These are phyloP conservation scores for Leccinum fibrillosum DNA, from an alignment of 768 basidiomycete genomes.

Conservation along the genomic window DNA sequence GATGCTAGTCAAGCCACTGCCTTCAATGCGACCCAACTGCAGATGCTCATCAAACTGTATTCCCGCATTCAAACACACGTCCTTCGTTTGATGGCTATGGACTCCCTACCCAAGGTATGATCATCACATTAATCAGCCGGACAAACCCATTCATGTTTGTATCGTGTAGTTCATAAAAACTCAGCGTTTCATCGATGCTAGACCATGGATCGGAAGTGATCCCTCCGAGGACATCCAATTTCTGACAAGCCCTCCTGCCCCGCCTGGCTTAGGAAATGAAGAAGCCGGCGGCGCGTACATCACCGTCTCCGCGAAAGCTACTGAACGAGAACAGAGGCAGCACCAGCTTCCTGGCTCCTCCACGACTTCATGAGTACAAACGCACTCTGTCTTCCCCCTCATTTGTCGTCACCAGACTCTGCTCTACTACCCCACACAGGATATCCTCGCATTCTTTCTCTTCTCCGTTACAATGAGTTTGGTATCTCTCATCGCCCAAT, in stretches of 20 bases:
- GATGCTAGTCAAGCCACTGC: conserved; percentile 77
- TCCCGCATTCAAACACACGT: conserved; percentile 97
- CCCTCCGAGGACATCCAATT: conserved; percentile 62
- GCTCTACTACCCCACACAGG: conserved; percentile 25
- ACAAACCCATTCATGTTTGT: conserved; percentile 9
- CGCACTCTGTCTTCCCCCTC: conserved; percentile 12
- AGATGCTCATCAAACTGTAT: conserved; percentile 89
- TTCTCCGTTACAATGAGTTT: conserved; percentile 18
- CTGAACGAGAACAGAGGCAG: conserved; percentile 52
- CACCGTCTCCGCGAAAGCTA: conserved; percentile 78
- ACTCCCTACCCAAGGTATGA: conserved; percentile 93
- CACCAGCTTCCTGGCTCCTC: conserved; percentile 24
- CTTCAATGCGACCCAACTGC: conserved; percentile 94
- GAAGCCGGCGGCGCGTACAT: conserved; percentile 84
- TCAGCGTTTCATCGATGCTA: conserved; percentile 72
- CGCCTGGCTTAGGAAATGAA: conserved; percentile 66
- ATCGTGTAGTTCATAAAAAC: conserved; percentile 79
- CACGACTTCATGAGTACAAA: conserved; percentile 27
- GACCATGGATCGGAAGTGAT: conserved; percentile 76
- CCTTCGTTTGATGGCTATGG: conserved; percentile 96
- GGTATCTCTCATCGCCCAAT: conserved; percentile 21
- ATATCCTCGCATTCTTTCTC: conserved; percentile 25
- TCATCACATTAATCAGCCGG: conserved; percentile 1
- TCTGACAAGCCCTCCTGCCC: conserved; percentile 56
- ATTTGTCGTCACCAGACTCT: conserved; percentile 21